A percentile compares a stretch with the other conserved stretches of the same genome.
phyloP scores from a whole-genome alignment of 768 basidiomycete species.

The Kwoniella dejecticola region DNA sequence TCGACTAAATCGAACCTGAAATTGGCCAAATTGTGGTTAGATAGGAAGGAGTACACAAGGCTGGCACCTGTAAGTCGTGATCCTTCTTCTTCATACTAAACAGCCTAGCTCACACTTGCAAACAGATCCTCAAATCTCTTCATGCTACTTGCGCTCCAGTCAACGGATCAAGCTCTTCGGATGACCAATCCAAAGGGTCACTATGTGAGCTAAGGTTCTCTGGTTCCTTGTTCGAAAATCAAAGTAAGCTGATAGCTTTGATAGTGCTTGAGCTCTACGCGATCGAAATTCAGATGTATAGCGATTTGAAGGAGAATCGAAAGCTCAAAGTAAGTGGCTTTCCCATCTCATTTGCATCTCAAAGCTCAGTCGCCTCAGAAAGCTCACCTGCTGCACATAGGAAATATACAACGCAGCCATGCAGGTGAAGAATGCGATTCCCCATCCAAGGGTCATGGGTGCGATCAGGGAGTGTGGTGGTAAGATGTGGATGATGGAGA shows the following conservation, averaged over 20 bases:
- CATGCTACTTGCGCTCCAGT: conserved; percentile 51
- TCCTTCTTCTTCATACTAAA: neutral
- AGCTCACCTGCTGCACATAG: no score
- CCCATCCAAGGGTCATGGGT: conserved; percentile 97
- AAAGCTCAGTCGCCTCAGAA: no score
- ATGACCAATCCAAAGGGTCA: conserved; percentile 83
- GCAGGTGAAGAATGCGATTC: conserved; percentile 89
- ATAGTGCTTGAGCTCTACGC: conserved; percentile 89
- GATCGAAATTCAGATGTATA: conserved; percentile 99
- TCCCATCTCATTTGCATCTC: no score
- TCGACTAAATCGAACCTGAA: conserved; percentile 96
- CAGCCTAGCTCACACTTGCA: neutral
- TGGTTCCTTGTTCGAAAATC: no score
- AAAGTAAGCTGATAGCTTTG: conserved; percentile 7
- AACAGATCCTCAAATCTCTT: conserved; percentile 50
- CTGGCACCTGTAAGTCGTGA: conserved; percentile 67
- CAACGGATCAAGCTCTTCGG: conserved; percentile 47
- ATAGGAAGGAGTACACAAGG: conserved; percentile 84
- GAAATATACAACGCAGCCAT: conserved; percentile 97
- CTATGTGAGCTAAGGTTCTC: conserved; percentile 61
- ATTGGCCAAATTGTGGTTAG: conserved; percentile 94
- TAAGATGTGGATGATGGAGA: conserved; percentile 99
- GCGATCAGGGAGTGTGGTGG: conserved; percentile 99
- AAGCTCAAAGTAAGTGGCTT: conserved; percentile 72
- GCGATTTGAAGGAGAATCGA: conserved; percentile 91